A percentile compares a stretch with the other conserved stretches of the same genome.
Evolutionary conservation across 805 yeast genomes (phyloP).

Genomic region (Candida piceae): DNA sequence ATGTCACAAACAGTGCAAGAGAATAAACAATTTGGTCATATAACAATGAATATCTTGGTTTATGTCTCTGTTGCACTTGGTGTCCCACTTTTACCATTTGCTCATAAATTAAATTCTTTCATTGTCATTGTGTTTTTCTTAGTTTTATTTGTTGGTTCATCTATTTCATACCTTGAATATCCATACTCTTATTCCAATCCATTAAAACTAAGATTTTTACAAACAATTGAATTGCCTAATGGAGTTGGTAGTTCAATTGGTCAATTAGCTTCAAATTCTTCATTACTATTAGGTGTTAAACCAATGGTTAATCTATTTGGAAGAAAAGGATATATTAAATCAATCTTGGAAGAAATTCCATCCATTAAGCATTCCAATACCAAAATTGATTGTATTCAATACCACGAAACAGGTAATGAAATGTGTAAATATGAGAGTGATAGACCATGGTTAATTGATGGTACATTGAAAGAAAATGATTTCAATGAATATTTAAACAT

Average conservation of each 20-base stretch:
- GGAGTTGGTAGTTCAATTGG: too few relatives aligned
- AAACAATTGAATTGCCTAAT: slow-evolving; percentile 50
- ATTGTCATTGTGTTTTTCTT: slow-evolving; percentile 40
- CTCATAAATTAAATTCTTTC: slow-evolving; percentile 58
- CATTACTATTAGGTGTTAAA: too few relatives aligned
- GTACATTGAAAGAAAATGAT: slow-evolving; percentile 28
- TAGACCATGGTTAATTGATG: slow-evolving; percentile 44
- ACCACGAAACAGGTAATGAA: slow-evolving; percentile 42
- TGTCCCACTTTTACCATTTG: slow-evolving; percentile 59
- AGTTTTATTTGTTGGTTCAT: slow-evolving; percentile 34
- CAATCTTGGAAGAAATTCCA: slow-evolving; percentile 58
- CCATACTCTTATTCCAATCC: slow-evolving; percentile 67
- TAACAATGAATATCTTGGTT: slow-evolving; percentile 33
- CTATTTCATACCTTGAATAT: slow-evolving; percentile 33
- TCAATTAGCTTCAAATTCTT: too few relatives aligned
- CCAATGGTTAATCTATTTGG: slow-evolving; percentile 46
- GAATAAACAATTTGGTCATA: slow-evolving; percentile 38
- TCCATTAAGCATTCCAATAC: slow-evolving; percentile 39
- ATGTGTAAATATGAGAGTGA: slow-evolving; percentile 47
- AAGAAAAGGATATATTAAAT: slow-evolving; percentile 41
- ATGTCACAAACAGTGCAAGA: slow-evolving; percentile 70
- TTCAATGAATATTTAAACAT: slow-evolving; percentile 44
- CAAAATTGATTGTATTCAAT: slow-evolving; percentile 31
- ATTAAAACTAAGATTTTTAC: slow-evolving; percentile 66
- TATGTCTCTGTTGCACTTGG: slow-evolving; percentile 34